phyloP scores from a whole-genome alignment of 768 basidiomycete species.

The Tremella yokohamensis region DNA sequence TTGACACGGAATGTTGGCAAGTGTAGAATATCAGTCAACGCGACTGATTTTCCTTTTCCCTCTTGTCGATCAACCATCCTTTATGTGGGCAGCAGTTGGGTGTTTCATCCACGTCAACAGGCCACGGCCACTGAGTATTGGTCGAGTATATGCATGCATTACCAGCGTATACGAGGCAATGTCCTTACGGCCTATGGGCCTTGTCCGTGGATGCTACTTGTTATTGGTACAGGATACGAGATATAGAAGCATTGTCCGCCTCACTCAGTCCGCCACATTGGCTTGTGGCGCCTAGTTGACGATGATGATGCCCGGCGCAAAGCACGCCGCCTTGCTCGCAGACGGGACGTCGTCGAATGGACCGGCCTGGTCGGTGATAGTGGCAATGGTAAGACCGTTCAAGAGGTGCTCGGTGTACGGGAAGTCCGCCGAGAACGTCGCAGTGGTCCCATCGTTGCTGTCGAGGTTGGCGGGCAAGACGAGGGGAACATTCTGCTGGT shows the following conservation, averaged over 20 bases:
- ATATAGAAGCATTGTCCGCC: too few species aligned
- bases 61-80: too few species aligned
- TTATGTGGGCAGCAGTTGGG: too few species aligned
- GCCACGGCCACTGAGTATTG: too few species aligned
- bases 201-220: too few species aligned
- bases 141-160: too few species aligned
- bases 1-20: background rate
- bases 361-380: background rate
- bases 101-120: too few species aligned
- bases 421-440: conserved; percentile 1
- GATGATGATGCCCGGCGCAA: conserved; percentile 1
- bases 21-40: background rate
- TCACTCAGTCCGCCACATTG: too few species aligned
- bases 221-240: too few species aligned
- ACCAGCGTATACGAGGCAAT: too few species aligned
- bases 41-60: background rate
- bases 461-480: conserved; percentile 8
- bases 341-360: background rate
- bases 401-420: conserved; percentile 1
- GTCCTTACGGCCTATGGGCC: too few species aligned
- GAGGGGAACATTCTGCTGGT: conserved; percentile 10
- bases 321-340: background rate
- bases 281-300: background rate
- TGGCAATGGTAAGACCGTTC: background rate
- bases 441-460: conserved; percentile 3